Evolutionary conservation across 257 asterid species (phyloP).

Genomic region (Solanum okadae): DNA sequence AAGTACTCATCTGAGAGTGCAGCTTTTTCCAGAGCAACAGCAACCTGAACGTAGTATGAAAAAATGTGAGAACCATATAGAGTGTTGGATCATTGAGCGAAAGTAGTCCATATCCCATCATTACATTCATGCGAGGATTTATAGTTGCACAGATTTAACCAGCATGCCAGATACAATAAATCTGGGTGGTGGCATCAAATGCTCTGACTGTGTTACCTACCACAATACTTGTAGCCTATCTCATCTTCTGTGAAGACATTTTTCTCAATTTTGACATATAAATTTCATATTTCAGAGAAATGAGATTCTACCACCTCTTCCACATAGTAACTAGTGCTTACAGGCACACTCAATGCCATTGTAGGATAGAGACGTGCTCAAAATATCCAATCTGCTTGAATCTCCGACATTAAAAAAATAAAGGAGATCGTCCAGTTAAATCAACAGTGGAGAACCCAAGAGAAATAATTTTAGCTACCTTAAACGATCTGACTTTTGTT

Average conservation of each 20-base stretch:
- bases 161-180: background rate
- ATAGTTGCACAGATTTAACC: background rate
- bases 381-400: background rate
- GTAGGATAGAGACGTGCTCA: background rate
- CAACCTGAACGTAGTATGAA: slow-evolving; percentile 51
- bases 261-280: background rate
- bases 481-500: background rate
- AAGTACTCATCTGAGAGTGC: slow-evolving; percentile 91
- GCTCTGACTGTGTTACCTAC: background rate
- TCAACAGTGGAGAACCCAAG: background rate
- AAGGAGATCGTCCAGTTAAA: background rate
- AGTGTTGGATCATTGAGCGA: background rate
- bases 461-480: background rate
- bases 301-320: background rate
- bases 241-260: background rate
- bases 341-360: background rate
- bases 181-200: background rate
- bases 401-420: background rate
- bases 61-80: background rate
- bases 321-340: background rate
- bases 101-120: background rate
- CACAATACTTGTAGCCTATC: background rate
- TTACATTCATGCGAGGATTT: background rate
- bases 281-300: background rate
- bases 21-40: slow-evolving; percentile 93